Evolutionary conservation across 176 grass and related monocot species (phyloP), one percentile per base, ranked within the genome.

Genomic region (Triticum aestivum): DNA sequence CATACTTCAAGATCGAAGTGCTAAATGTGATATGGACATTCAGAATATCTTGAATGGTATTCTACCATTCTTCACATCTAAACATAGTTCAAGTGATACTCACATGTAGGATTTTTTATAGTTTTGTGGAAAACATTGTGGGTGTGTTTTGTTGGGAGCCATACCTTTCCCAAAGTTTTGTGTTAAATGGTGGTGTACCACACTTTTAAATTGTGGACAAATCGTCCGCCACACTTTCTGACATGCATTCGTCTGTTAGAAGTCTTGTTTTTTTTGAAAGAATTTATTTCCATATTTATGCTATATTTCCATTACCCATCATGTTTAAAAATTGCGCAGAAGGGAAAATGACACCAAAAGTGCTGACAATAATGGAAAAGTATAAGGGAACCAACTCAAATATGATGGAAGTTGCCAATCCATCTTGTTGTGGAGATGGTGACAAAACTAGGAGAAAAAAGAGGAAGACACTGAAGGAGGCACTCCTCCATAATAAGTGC

Each of bases 11-110:
- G 89, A 91, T 30, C 76, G 61, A 85, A 81, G 71, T 88, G 82
- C 78, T 81, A 62, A 77, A 59, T 81, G 70, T 33, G 89, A 91
- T 54, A 88, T 91, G 89, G 73, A 91, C 66, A 91, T 91, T 64
- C 85, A 85, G 29, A 79, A 27, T 56, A 76, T 91, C 56, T 69
- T 81, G 10, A 80, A 17, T 20, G 81, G 89, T 88, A 91, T 47
- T 12, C 11, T 47, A 47, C 44, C 63, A 39, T 41, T 47, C 44
- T 73, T 58, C 13, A 5, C 15, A 62, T 77, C 58, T 75, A 39
- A 74, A 77, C 11, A 47, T 13, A 44, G 42, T 44, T 10, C 10
- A 47, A 47, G 75, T 45, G 9, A 15, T 7, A 49, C 27, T 18
- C 26, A 64, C 21, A 5, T 61, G 21, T 71, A 35, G 15, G 79